phyloP scores from a whole-genome alignment of 2,329 filamentous ascomycete species.

The Plectosphaerella sp. region DNA sequence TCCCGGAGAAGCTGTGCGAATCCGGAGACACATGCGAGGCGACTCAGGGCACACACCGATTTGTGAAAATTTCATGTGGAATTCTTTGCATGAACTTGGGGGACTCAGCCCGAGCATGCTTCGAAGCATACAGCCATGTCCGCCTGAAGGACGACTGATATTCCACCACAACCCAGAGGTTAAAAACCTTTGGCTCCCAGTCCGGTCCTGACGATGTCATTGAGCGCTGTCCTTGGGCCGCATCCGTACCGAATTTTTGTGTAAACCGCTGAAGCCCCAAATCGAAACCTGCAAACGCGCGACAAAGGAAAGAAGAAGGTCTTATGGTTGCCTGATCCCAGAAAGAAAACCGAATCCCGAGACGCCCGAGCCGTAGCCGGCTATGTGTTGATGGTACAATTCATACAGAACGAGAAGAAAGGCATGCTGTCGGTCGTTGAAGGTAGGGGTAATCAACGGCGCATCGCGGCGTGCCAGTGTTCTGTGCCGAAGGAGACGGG shows the following conservation, averaged over 20 bases:
- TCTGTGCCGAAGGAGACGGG: constrained; percentile 58
- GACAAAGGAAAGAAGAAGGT: neutral
- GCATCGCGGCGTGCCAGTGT: constrained; percentile 42
- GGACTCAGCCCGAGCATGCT: no score
- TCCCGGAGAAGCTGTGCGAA: no score
- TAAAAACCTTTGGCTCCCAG: neutral
- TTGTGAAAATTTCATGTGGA: no score
- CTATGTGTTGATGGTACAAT: neutral
- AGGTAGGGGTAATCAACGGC: constrained; percentile 17
- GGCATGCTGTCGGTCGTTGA: neutral
- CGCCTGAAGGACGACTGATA: no score
- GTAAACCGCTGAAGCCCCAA: neutral
- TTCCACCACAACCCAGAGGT: neutral
- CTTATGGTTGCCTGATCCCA: neutral
- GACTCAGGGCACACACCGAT: no score
- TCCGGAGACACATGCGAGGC: no score
- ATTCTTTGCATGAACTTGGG: no score
- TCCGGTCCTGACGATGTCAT: neutral
- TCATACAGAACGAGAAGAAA: neutral
- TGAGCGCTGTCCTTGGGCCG: neutral
- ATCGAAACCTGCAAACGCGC: neutral
- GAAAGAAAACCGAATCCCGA: neutral
- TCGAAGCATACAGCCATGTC: no score
- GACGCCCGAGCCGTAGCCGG: neutral
- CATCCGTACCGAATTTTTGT: neutral